Evolutionary conservation across 2,329 filamentous ascomycete species (phyloP).

Genomic region (Fusarium transvaalense): DNA sequence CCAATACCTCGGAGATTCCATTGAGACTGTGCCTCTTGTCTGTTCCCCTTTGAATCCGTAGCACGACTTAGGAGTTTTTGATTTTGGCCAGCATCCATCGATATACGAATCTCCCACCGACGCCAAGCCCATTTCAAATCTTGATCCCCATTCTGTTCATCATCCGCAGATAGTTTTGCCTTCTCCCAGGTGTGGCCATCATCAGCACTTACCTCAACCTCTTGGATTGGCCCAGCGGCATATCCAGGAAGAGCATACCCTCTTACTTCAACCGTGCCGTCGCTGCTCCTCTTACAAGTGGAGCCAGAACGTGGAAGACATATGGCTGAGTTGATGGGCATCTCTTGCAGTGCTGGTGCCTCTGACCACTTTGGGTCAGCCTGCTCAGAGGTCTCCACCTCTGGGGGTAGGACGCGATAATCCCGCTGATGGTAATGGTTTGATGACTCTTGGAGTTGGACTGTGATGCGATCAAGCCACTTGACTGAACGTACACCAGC

Average conservation of each 20-base stretch:
- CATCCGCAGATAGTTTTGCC: neutral
- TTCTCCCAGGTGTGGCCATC: neutral
- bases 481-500: neutral
- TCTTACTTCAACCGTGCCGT: neutral
- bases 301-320: neutral
- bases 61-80: neutral
- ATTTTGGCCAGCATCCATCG: neutral
- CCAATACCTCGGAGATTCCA: neutral
- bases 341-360: neutral
- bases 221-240: neutral
- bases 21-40: neutral
- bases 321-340: neutral
- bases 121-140: neutral
- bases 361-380: neutral
- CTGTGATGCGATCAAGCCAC: neutral
- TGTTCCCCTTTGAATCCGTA: neutral
- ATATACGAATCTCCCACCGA: neutral
- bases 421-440: neutral
- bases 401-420: neutral
- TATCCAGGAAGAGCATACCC: neutral
- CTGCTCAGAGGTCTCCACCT: neutral
- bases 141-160: neutral
- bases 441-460: neutral
- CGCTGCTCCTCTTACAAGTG: rapidly evolving
- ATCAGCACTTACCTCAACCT: neutral